Conservation (phyloP, 2,329 filamentous ascomycete genomes). For the Fonsecaea monophora region DNA sequence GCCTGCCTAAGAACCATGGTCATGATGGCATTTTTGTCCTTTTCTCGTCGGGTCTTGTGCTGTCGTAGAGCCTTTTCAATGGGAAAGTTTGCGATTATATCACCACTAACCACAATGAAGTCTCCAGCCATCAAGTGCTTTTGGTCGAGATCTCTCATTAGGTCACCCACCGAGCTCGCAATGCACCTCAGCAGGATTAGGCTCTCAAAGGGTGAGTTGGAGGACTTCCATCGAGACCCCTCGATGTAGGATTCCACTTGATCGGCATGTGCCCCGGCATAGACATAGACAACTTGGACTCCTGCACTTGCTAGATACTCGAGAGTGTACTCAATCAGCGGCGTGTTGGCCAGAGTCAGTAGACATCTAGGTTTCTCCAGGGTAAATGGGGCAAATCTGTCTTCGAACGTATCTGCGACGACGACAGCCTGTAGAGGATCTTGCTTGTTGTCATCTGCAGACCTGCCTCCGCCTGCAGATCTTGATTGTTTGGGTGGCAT, state of each 20-base stretch:
- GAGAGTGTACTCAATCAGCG: conserved; percentile 95
- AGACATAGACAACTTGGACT: conserved; percentile 92
- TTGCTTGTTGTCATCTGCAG: conserved; percentile 64
- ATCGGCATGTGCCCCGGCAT: conserved; percentile 85
- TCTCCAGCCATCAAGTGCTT: conserved; percentile 85
- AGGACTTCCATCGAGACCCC: conserved; percentile 74
- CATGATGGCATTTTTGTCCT: conserved; percentile 96
- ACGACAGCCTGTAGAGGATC: conserved; percentile 74
- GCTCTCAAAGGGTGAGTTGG: conserved; percentile 79
- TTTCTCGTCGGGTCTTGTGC: conserved; percentile 79
- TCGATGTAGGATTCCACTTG: conserved; percentile 86
- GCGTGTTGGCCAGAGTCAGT: conserved; percentile 88
- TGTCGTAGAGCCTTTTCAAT: conserved; percentile 79
- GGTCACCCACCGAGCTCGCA: conserved; percentile 87
- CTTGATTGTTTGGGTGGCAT: conserved; percentile 44
- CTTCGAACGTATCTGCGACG: conserved; percentile 93
- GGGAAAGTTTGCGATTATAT: conserved; percentile 86
- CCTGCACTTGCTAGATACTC: conserved; percentile 95
- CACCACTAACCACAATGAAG: conserved; percentile 90
- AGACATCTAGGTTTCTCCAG: conserved; percentile 92
- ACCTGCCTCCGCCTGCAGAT: conserved; percentile 44
- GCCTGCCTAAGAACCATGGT: conserved; percentile 87
- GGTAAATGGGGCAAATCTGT: conserved; percentile 87
- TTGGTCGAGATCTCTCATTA: conserved; percentile 90
- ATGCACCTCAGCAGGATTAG: conserved; percentile 87